Base-by-base conservation (phyloP, 306 rosid genomes). In the Adenanthera pavonina region DNA sequence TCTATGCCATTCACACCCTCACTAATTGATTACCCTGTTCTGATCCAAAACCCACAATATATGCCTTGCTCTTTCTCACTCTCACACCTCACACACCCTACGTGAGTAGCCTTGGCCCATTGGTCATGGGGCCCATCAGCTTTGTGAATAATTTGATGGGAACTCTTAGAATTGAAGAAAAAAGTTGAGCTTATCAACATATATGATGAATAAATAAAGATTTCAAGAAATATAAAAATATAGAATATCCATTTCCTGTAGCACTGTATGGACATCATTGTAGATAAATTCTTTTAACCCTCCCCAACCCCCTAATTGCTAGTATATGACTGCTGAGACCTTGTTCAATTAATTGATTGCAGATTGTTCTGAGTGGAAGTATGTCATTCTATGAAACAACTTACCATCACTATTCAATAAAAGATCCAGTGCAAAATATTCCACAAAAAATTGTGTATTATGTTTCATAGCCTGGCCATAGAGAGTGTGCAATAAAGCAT, bases 391-490 rank as follows among this genome's bases (percentile, higher is more conserved):
- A 66, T 48, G 51, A 83, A 83, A 41, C 17, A 75, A 86, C 86
- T 80, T 85, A 94, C 98, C 98, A 35, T 94, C 97, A 84, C 80
- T 92, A 75, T 87, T 81, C 97, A 94, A 88, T 66, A 94, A 3
- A 69, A 94, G 91, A 87, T 94, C 98, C 89, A 94, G 81, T 36
- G 98, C 98, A 78, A 94, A 94, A 84, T 88, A 94, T 82, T 94
- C 98, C 80, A 94, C 98, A 84, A 94, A 92, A 81, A 94, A 92
- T 86, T 89, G 97, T 49, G 98, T 94, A 82, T 92, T 92, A 64
- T 94, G 98, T 80, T 81, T 94, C 98, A 94, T 94, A 73, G 97
- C 97, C 82, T 92, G 97, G 69, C 97, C 98, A 76, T 94, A 94
- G 35, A 94, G 97, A 84, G 97, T 87, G 80, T 94, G 97, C 79